A percentile compares a stretch with the other conserved stretches of the same genome.
These are phyloP conservation scores for Fonsecaea multimorphosa DNA, from an alignment of 2,329 filamentous ascomycete genomes.

Conservation along the genomic window DNA sequence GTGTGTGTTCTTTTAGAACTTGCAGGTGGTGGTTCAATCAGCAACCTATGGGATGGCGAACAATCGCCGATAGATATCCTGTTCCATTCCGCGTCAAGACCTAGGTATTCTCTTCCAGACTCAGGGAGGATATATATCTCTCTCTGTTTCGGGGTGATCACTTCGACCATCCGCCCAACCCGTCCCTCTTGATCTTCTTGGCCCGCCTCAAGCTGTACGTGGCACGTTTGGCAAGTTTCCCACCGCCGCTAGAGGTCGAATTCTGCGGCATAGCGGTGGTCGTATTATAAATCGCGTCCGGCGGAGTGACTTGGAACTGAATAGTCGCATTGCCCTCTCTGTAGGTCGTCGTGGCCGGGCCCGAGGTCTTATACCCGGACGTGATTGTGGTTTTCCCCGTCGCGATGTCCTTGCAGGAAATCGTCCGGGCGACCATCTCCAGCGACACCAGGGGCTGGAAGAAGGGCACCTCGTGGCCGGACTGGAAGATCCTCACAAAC, in stretches of 20 bases:
- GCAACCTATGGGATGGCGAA: no score
- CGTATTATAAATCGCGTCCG: conserved; percentile 29
- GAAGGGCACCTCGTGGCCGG: conserved; percentile 49
- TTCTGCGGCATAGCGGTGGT: conserved; percentile 37
- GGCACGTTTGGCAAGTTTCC: conserved; percentile 6
- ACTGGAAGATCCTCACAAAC: conserved; percentile 50
- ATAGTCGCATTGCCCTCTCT: conserved; percentile 42
- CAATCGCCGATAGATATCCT: no score
- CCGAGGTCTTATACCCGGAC: conserved; percentile 59
- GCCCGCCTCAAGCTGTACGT: conserved; percentile 22
- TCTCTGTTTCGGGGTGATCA: background rate
- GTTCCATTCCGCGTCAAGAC: no score
- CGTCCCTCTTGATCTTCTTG: conserved; percentile 7
- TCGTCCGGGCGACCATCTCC: conserved; percentile 65
- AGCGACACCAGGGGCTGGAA: conserved; percentile 64
- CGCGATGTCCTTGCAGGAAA: conserved; percentile 62
- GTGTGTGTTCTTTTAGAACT: no score
- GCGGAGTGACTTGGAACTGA: conserved; percentile 34
- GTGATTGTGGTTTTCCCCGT: conserved; percentile 53
- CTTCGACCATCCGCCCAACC: conserved; percentile 5
- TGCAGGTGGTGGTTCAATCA: no score
- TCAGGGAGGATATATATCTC: no score
- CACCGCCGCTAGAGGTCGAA: conserved; percentile 2
- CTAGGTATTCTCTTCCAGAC: no score
- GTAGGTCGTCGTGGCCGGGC: conserved; percentile 57